phyloP scores from a whole-genome alignment of 192 early-diverging fungal species.

The Coemansia sp. region DNA sequence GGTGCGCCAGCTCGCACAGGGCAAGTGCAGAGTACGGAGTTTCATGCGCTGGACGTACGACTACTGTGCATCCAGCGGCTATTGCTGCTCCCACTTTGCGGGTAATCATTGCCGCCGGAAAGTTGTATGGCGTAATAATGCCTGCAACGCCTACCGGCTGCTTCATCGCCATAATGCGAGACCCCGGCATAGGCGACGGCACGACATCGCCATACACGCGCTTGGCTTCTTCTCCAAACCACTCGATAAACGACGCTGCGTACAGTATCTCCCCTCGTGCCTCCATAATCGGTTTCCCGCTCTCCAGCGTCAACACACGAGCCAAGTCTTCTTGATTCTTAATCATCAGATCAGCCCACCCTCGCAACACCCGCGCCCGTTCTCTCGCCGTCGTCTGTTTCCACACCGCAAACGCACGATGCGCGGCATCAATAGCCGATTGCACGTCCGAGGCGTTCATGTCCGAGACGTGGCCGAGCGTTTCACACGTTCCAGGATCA shows the following conservation, averaged over 20 bases:
- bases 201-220: slow-evolving; percentile 75
- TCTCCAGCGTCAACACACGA: slow-evolving; percentile 78
- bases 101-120: slow-evolving; percentile 80
- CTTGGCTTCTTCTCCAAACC: slow-evolving; percentile 86
- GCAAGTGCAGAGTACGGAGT: slow-evolving; percentile 60
- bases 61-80: slow-evolving; percentile 53
- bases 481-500: slow-evolving; percentile 65
- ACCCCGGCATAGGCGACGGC: slow-evolving; percentile 55
- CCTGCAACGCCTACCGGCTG: slow-evolving; percentile 79
- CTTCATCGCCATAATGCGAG: slow-evolving; percentile 67
- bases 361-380: slow-evolving; percentile 60
- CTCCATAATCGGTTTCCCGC: slow-evolving; percentile 70
- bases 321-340: slow-evolving; percentile 74
- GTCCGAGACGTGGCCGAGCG: slow-evolving; percentile 65
- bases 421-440: slow-evolving; percentile 61
- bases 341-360: slow-evolving; percentile 65
- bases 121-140: slow-evolving; percentile 78
- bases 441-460: slow-evolving; percentile 63
- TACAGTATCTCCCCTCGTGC: slow-evolving; percentile 63
- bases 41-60: slow-evolving; percentile 58
- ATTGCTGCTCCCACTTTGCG: slow-evolving; percentile 52
- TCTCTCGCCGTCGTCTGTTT: slow-evolving; percentile 63
- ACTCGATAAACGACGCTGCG: slow-evolving; percentile 70
- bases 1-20: slow-evolving; percentile 53
- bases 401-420: slow-evolving; percentile 62